phyloP scores from a whole-genome alignment of 805 yeast genomes.

The Osmozyma mogii region DNA sequence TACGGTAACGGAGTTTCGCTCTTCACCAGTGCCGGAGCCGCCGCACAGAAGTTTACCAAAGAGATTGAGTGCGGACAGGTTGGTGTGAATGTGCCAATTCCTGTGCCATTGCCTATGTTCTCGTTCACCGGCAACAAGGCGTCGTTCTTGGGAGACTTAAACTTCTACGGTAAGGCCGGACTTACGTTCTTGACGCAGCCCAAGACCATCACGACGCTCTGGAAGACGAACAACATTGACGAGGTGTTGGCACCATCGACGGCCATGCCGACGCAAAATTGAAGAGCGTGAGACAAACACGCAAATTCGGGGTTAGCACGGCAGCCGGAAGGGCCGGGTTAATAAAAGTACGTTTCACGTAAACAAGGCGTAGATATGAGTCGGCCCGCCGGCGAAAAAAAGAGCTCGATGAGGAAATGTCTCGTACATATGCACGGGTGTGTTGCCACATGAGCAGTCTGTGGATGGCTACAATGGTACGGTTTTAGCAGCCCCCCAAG shows the following conservation, averaged over 20 bases:
- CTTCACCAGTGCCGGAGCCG: slow-evolving; percentile 62
- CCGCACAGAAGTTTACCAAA: slow-evolving; percentile 64
- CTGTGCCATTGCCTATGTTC: slow-evolving; percentile 77
- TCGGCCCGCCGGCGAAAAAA: no score
- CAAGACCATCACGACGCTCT: slow-evolving; percentile 63
- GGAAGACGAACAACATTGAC: slow-evolving; percentile 49
- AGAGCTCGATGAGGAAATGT: no score
- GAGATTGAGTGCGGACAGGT: slow-evolving; percentile 69
- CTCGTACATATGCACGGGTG: no score
- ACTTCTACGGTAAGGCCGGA: slow-evolving; percentile 75
- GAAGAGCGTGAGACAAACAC: slow-evolving; percentile 2
- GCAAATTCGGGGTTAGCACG: slow-evolving; percentile 1
- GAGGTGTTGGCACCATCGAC: slow-evolving; percentile 48
- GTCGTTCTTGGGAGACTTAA: slow-evolving; percentile 70
- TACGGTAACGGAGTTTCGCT: slow-evolving; percentile 70
- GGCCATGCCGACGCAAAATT: slow-evolving; percentile 60
- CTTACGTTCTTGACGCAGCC: slow-evolving; percentile 64
- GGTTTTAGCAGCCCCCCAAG: no score
- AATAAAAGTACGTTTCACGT: no score
- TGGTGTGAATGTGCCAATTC: slow-evolving; percentile 72
- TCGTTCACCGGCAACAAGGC: slow-evolving; percentile 73
- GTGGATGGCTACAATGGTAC: no score
- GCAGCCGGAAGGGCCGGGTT: no score
- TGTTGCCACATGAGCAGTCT: no score
- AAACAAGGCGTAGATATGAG: no score